These are phyloP conservation scores for Aspergillus pseudoviridinutans DNA, from an alignment of 2,329 filamentous ascomycete genomes.

Conservation along the genomic window DNA sequence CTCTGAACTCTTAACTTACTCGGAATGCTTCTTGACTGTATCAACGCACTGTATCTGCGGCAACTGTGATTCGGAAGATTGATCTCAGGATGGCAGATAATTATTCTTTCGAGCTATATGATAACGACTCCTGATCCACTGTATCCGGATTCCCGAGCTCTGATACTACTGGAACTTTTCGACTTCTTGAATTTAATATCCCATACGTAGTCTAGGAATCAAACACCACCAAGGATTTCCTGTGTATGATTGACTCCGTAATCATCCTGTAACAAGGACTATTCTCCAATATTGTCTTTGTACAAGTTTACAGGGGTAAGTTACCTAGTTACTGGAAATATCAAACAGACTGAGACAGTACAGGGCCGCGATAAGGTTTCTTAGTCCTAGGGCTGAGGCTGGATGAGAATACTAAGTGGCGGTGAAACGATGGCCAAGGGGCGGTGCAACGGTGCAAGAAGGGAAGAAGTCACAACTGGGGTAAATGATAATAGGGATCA, in stretches of 20 bases:
- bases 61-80: not conserved
- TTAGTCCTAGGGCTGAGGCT: conserved; percentile 20
- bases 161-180: no score
- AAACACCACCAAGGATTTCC: no score
- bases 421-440: conserved; percentile 22
- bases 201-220: no score
- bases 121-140: no score
- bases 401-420: conserved; percentile 20
- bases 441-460: conserved; percentile 29
- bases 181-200: no score
- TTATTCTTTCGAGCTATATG: not conserved
- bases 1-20: not conserved
- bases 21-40: not conserved
- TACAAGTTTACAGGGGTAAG: no score
- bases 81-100: no score
- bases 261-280: not conserved
- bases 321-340: no score
- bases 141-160: no score
- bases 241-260: no score
- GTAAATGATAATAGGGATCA: conserved; percentile 11
- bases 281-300: not conserved
- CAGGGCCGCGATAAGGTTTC: not conserved
- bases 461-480: conserved; percentile 13
- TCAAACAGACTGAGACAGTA: no score
- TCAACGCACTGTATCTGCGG: not conserved